A percentile compares a stretch with the other conserved stretches of the same genome.
Evolutionary conservation across 2,329 filamentous ascomycete species (phyloP).

Genomic region (Nemania diffusa): DNA sequence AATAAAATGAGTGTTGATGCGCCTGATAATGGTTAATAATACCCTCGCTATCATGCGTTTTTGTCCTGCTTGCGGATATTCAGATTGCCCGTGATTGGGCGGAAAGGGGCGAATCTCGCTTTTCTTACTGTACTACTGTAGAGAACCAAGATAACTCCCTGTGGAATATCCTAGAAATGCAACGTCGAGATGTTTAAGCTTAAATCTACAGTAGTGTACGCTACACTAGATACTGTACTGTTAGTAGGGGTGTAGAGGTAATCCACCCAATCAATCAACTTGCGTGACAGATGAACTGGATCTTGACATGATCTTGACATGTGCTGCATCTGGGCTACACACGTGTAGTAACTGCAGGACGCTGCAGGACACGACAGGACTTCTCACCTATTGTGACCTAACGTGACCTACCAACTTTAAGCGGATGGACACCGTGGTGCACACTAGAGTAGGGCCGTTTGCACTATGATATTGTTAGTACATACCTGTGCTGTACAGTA

Average conservation of each 20-base stretch:
- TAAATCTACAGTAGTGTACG: slow-evolving; percentile 21
- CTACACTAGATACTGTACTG: not conserved
- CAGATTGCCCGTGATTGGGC: slow-evolving; percentile 9
- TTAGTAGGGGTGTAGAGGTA: not conserved
- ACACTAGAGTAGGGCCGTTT: not conserved
- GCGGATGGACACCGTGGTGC: not conserved
- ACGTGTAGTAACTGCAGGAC: slow-evolving; percentile 16
- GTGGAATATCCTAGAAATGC: slow-evolving; percentile 29
- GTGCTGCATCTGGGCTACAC: not conserved
- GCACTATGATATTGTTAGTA: not conserved
- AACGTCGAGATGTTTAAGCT: slow-evolving; percentile 31
- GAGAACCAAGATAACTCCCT: slow-evolving; percentile 13
- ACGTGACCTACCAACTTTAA: not conserved
- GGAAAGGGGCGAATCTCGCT: slow-evolving; percentile 6
- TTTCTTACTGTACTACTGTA: slow-evolving; percentile 25
- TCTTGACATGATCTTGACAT: slow-evolving; percentile 6
- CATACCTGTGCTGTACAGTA: not conserved
- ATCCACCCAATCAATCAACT: slow-evolving; percentile 27
- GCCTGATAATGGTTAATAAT: slow-evolving; percentile 4
- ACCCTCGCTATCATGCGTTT: slow-evolving; percentile 18
- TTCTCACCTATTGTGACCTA: slow-evolving; percentile 2
- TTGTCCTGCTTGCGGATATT: slow-evolving; percentile 1
- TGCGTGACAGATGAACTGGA: slow-evolving; percentile 16
- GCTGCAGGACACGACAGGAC: not conserved
- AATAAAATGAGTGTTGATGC: slow-evolving; percentile 24